Percentiles rank a stretch among this genome's conserved stretches.
phyloP scores from a whole-genome alignment of 164 flowering plant species.

The Macadamia integrifolia region DNA sequence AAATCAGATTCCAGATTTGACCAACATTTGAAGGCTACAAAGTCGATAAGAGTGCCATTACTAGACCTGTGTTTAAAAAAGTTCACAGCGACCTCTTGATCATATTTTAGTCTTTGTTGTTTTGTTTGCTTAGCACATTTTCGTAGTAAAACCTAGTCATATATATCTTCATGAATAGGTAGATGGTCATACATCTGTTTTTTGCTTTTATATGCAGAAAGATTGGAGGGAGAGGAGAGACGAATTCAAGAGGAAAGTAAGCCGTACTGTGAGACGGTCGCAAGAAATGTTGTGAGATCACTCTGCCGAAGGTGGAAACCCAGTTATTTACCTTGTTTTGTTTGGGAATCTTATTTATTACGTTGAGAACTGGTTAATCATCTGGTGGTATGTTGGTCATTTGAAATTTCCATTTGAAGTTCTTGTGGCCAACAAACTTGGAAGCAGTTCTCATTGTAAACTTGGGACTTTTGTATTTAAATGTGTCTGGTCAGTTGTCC shows the following conservation, averaged over 20 bases:
- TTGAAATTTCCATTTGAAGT: not conserved
- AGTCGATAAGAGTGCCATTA: too few species aligned
- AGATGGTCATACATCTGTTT: too few species aligned
- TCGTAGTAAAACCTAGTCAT: too few species aligned
- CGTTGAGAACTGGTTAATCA: not conserved
- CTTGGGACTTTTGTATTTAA: not conserved
- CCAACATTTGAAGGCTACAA: too few species aligned
- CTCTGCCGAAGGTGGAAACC: not conserved
- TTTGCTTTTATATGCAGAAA: constrained; percentile 37
- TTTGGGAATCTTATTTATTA: not conserved
- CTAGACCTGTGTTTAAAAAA: too few species aligned
- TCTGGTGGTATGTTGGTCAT: not conserved
- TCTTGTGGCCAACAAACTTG: not conserved
- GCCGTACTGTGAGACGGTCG: constrained; percentile 52
- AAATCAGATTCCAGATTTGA: too few species aligned
- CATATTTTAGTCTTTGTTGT: too few species aligned
- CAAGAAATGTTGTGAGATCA: constrained; percentile 33
- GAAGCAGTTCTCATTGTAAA: not conserved
- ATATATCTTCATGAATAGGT: too few species aligned
- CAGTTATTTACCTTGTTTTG: not conserved
- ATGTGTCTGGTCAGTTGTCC: not conserved
- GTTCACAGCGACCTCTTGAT: too few species aligned
- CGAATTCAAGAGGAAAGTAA: constrained; percentile 57
- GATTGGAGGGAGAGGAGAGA: constrained; percentile 73
- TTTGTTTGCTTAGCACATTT: too few species aligned